Percentiles rank a stretch among this genome's conserved stretches.
phyloP scores from a whole-genome alignment of 768 basidiomycete species.

The Termitomyces sp. region DNA sequence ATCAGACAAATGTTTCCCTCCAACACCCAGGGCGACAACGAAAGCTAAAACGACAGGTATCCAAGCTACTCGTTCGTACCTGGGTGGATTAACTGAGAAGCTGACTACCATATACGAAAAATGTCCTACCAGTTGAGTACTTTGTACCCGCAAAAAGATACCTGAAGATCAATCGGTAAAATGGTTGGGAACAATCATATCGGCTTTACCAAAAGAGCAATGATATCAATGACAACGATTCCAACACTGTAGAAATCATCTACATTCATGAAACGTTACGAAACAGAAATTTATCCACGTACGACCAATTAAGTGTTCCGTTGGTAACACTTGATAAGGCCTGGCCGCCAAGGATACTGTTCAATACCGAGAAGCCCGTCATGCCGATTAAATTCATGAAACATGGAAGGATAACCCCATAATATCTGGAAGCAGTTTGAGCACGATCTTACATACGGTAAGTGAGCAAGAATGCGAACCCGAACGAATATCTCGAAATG shows the following conservation, averaged over 20 bases:
- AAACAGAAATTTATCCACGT: constrained; percentile 10
- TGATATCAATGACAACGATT: constrained; percentile 69
- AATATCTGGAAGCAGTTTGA: constrained; percentile 37
- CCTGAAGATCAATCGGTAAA: constrained; percentile 17
- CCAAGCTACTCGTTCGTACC: constrained; percentile 74
- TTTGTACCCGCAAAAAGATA: constrained; percentile 55
- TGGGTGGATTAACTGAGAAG: constrained; percentile 8
- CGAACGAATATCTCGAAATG: constrained; percentile 43
- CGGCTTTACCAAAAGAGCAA: constrained; percentile 58
- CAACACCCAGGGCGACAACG: constrained; percentile 65
- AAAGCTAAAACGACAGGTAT: constrained; percentile 74
- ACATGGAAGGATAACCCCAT: constrained; percentile 56
- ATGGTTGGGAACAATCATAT: constrained; percentile 19
- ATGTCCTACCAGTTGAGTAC: constrained; percentile 37
- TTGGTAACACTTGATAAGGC: constrained; percentile 37
- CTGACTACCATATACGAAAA: not conserved
- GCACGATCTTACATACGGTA: not conserved
- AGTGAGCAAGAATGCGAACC: constrained; percentile 17
- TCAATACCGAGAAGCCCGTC: constrained; percentile 67
- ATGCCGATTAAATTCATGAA: constrained; percentile 59
- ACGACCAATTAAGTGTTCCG: constrained; percentile 40
- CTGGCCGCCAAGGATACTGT: constrained; percentile 67
- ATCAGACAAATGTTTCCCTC: constrained; percentile 61
- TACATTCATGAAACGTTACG: not conserved
- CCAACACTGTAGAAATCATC: constrained; percentile 49